A percentile compares a stretch with the other conserved stretches of the same genome.
These are phyloP conservation scores for Avena sativa DNA, from an alignment of 176 grass and related monocot species.

Conservation along the genomic window DNA sequence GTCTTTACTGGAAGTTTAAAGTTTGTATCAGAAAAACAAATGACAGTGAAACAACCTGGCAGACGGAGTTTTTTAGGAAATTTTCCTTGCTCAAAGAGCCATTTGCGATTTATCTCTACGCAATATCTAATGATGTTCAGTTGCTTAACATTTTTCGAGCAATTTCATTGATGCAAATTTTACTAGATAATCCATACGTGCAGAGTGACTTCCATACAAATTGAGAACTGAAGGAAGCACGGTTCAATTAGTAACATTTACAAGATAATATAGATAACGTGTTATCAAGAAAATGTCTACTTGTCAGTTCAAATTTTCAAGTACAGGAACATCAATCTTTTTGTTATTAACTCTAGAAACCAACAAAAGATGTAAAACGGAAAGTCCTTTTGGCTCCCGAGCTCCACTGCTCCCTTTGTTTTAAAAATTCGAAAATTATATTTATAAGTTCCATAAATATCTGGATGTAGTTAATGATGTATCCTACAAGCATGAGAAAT, in stretches of 20 bases:
- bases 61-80: neutral
- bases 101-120: neutral
- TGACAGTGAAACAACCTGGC: neutral
- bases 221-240: neutral
- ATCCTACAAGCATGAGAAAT: too few species aligned
- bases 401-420: too few species aligned
- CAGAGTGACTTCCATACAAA: constrained; percentile 10
- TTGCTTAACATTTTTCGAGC: neutral
- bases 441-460: too few species aligned
- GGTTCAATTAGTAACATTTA: neutral
- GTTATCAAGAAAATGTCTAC: constrained; percentile 13
- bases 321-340: neutral
- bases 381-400: too few species aligned
- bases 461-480: too few species aligned
- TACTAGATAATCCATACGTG: neutral
- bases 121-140: neutral
- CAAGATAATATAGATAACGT: neutral
- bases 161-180: constrained; percentile 4
- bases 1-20: neutral
- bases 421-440: too few species aligned
- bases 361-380: neutral
- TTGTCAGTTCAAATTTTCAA: constrained; percentile 13
- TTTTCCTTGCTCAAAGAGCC: neutral
- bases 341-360: neutral
- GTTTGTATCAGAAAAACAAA: neutral